Evolutionary conservation across 1,284 basidiomycete genomes (phyloP).

Genomic region (Apiotrichum domesticum): DNA sequence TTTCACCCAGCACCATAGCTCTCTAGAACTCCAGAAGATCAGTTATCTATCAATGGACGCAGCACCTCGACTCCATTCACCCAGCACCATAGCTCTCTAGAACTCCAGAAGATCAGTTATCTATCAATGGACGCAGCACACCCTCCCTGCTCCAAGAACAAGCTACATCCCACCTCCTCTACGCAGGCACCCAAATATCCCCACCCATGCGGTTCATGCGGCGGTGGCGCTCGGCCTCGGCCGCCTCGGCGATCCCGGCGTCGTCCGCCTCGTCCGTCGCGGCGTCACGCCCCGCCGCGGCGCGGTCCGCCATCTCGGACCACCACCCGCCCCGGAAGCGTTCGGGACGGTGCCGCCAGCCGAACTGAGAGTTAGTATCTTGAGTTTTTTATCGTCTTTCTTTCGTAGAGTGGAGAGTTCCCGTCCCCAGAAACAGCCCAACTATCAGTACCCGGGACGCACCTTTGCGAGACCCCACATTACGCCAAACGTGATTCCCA

Average conservation of each 20-base stretch:
- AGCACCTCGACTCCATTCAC: too few relatives aligned
- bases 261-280: constrained; percentile 35
- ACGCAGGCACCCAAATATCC: constrained; percentile 6
- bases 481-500: constrained; percentile 39
- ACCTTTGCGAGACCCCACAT: constrained; percentile 39
- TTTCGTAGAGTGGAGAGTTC: neutral
- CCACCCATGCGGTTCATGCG: constrained; percentile 1
- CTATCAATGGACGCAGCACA: too few relatives aligned
- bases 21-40: too few relatives aligned
- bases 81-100: too few relatives aligned
- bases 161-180: neutral
- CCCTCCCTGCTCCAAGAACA: too few relatives aligned
- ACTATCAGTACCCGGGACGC: constrained; percentile 4
- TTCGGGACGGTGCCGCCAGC: constrained; percentile 39
- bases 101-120: too few relatives aligned
- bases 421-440: neutral
- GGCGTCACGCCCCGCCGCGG: constrained; percentile 30
- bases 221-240: constrained; percentile 19
- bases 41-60: too few relatives aligned
- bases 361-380: constrained; percentile 23
- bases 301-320: constrained; percentile 27
- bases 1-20: too few relatives aligned
- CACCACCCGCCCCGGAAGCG: constrained; percentile 34
- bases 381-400: neutral
- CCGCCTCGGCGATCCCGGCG: constrained; percentile 17